These are phyloP conservation scores for Sporothrix euskadiensis DNA, from an alignment of 2,329 filamentous ascomycete species.

Conservation along the genomic window DNA sequence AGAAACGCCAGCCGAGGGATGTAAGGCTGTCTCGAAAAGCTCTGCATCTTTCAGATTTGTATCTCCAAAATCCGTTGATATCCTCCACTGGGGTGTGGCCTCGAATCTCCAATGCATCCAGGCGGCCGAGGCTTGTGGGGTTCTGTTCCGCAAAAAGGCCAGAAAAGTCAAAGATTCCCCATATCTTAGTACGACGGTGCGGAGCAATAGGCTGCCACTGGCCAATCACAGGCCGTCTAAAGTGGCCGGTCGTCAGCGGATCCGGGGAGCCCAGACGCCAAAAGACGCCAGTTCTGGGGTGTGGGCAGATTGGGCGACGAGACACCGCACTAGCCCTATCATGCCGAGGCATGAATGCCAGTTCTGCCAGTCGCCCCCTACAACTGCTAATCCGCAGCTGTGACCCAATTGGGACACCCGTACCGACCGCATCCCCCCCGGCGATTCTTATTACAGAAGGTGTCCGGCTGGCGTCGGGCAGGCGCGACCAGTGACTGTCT, in stretches of 20 bases:
- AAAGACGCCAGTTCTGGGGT: not conserved
- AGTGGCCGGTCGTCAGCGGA: conserved; percentile 19
- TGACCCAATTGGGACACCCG: conserved; percentile 6
- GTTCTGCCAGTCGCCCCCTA: not conserved
- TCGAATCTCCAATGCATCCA: not conserved
- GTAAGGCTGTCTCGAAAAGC: not conserved
- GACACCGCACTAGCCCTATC: not conserved
- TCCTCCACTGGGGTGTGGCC: not conserved
- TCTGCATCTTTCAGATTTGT: not conserved
- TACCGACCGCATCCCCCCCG: not conserved
- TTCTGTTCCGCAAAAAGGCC: not conserved
- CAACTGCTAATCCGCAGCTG: not conserved
- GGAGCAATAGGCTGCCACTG: not conserved
- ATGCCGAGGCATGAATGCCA: conserved; percentile 23
- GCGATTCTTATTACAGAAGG: conserved; percentile 14
- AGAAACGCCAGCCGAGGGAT: not conserved
- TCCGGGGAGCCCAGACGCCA: conserved; percentile 17
- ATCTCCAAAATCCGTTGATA: not conserved
- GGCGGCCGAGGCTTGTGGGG: conserved; percentile 18
- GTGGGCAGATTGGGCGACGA: not conserved
- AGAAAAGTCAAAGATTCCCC: not conserved
- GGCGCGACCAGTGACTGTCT: not conserved
- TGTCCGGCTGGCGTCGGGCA: conserved; percentile 13
- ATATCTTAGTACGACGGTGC: not conserved
- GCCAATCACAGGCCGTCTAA: conserved; percentile 22